These are phyloP conservation scores for Vachellia collinsii DNA, from an alignment of 306 rosid genomes.

Conservation along the genomic window DNA sequence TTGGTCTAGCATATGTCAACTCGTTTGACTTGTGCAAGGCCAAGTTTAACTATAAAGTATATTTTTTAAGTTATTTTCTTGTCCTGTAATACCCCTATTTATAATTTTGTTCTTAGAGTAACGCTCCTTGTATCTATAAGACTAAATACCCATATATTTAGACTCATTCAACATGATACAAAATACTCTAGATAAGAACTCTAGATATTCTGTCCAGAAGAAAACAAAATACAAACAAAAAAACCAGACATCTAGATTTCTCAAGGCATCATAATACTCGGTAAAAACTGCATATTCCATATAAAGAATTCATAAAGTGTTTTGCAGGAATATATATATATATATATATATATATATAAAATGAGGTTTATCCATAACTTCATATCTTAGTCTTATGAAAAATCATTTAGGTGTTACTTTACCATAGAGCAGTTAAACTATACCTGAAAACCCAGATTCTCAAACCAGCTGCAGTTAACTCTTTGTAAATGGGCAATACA, in stretches of 20 bases:
- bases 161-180: too few relatives aligned
- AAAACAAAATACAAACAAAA: too few relatives aligned
- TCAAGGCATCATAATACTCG: background rate
- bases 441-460: slow-evolving; percentile 81
- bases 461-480: slow-evolving; percentile 61
- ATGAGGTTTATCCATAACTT: background rate
- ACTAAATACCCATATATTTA: too few relatives aligned
- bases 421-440: background rate
- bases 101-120: too few relatives aligned
- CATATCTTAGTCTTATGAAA: background rate
- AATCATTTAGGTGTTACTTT: background rate
- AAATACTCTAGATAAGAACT: too few relatives aligned
- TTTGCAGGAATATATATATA: background rate
- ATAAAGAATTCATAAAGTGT: background rate
- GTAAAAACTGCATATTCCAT: background rate
- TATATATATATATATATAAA: too few relatives aligned
- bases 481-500: slow-evolving; percentile 58
- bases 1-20: too few relatives aligned
- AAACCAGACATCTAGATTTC: background rate
- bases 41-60: too few relatives aligned
- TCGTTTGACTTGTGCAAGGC: too few relatives aligned
- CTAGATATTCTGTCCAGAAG: background rate
- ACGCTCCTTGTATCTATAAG: too few relatives aligned
- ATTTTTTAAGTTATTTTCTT: too few relatives aligned
- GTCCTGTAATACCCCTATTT: too few relatives aligned